phyloP scores from a whole-genome alignment of 106 monocot species.

The Acanthochlamys bracteata region DNA sequence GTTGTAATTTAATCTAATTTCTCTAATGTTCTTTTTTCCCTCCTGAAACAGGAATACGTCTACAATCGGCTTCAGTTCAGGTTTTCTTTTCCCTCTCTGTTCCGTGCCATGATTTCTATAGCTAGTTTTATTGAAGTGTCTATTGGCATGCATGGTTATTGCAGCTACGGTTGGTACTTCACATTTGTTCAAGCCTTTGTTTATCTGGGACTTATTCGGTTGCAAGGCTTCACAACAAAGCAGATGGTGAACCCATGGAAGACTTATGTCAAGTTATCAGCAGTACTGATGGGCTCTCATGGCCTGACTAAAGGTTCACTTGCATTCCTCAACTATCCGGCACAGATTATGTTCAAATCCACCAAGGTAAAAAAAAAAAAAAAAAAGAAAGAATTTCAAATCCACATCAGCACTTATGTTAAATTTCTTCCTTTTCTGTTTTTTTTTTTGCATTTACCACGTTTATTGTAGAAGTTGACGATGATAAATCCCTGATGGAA shows the following conservation, averaged over 20 bases:
- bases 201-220: constrained; percentile 53
- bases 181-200: constrained; percentile 92
- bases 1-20: background rate
- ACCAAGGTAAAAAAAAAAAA: constrained; percentile 46
- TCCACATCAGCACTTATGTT: no score
- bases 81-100: constrained; percentile 11
- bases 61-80: constrained; percentile 90
- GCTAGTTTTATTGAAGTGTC: background rate
- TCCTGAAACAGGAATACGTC: constrained; percentile 76
- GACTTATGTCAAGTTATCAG: constrained; percentile 78
- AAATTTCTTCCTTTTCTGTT: no score
- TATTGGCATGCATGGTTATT: background rate
- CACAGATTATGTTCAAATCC: constrained; percentile 97
- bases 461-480: no score
- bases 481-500: no score
- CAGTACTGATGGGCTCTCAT: constrained; percentile 81
- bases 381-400: no score
- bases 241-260: constrained; percentile 96
- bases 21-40: background rate
- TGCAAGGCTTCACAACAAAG: constrained; percentile 77
- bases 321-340: constrained; percentile 93
- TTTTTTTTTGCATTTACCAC: no score
- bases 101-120: background rate
- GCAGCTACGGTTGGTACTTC: constrained; percentile 98
- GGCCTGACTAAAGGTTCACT: constrained; percentile 91